Percentiles rank a stretch among this genome's conserved stretches.
Conservation (phyloP, 2,329 filamentous ascomycete genomes). For the Chaetomium sp. region DNA sequence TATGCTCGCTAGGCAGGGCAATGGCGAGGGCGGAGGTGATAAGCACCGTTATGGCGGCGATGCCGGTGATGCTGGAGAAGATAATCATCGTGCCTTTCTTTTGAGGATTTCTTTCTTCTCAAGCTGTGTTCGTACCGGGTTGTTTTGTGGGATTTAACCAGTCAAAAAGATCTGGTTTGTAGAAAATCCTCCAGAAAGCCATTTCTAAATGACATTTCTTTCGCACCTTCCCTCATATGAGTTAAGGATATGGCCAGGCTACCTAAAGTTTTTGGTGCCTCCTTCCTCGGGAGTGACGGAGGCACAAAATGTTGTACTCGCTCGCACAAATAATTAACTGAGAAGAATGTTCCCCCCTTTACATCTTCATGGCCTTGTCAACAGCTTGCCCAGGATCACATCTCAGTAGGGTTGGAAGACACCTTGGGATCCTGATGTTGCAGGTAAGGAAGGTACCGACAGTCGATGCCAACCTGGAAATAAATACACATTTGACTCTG, state of each 20-base stretch:
- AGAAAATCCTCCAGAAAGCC: neutral
- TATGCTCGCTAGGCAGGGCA: neutral
- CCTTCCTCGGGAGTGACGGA: neutral
- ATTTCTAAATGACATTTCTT: neutral
- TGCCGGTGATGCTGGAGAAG: neutral
- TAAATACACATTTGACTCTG: neutral
- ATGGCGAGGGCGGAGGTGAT: neutral
- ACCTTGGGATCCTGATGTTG: neutral
- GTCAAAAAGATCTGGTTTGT: neutral
- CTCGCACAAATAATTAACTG: neutral
- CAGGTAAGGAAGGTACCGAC: neutral
- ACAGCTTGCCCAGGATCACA: neutral
- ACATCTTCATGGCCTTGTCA: neutral
- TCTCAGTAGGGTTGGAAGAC: neutral
- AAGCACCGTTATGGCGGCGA: neutral
- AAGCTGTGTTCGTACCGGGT: neutral
- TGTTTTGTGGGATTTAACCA: neutral
- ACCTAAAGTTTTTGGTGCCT: neutral
- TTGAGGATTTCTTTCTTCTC: neutral
- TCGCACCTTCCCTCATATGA: neutral
- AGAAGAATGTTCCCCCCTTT: neutral
- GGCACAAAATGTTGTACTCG: neutral
- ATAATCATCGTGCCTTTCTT: constrained; percentile 6
- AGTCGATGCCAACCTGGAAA: too few species aligned
- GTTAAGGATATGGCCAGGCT: neutral